These are phyloP conservation scores for Penicillium desertorum DNA, from an alignment of 495 filamentous ascomycete species.

Conservation along the genomic window DNA sequence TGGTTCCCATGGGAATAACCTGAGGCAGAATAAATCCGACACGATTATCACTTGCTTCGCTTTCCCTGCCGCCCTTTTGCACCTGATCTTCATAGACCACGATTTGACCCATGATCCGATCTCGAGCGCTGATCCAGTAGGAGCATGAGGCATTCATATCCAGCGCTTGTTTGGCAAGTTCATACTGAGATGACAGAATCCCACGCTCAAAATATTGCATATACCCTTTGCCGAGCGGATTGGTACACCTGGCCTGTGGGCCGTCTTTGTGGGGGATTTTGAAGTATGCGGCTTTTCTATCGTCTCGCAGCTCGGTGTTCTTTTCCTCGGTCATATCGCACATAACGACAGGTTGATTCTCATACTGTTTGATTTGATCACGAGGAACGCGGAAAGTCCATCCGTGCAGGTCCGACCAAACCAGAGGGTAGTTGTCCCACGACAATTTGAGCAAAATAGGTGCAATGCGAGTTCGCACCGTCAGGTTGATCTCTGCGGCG, in stretches of 20 bases:
- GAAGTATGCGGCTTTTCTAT: constrained; percentile 69
- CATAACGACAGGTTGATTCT: constrained; percentile 63
- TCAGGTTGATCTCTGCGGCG: constrained; percentile 65
- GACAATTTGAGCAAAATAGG: constrained; percentile 79
- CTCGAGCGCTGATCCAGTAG: constrained; percentile 96
- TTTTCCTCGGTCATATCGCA: constrained; percentile 79
- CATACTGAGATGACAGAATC: constrained; percentile 77
- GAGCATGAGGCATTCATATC: constrained; percentile 98
- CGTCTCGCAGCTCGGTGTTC: constrained; percentile 60
- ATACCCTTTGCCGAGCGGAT: constrained; percentile 87
- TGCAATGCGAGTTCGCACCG: constrained; percentile 83
- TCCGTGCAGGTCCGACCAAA: constrained; percentile 90
- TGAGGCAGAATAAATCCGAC: constrained; percentile 94
- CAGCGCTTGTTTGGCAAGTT: constrained; percentile 88
- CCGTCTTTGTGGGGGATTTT: constrained; percentile 97
- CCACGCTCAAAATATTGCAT: constrained; percentile 88
- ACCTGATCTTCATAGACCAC: constrained; percentile 80
- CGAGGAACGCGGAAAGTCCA: constrained; percentile 85
- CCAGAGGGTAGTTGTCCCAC: constrained; percentile 86
- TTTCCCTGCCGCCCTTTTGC: constrained; percentile 17
- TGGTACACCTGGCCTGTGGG: constrained; percentile 76
- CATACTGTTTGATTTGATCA: constrained; percentile 62
- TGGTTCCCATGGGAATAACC: constrained; percentile 96
- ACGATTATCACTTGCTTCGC: constrained; percentile 29
- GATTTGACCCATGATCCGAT: constrained; percentile 89